These are phyloP conservation scores for Alternaria viburni DNA, from an alignment of 2,329 filamentous ascomycete genomes.

Conservation along the genomic window DNA sequence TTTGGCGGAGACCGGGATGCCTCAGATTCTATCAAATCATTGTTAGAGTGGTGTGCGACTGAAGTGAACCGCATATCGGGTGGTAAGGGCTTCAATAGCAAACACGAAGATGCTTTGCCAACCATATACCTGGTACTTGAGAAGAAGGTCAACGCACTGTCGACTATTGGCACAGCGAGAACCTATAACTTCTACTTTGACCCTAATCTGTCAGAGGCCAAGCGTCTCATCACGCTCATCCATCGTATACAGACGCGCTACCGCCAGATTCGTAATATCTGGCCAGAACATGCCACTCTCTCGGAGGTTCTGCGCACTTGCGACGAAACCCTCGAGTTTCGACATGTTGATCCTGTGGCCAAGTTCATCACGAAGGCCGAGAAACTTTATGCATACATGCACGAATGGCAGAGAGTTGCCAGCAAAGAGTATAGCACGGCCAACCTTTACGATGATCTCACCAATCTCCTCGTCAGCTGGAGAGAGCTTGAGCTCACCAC, in stretches of 20 bases:
- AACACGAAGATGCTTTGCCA: conserved; percentile 64
- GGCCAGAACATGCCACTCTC: conserved; percentile 79
- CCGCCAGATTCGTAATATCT: conserved; percentile 66
- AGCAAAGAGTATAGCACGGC: conserved; percentile 77
- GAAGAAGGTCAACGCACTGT: conserved; percentile 59
- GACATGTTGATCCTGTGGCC: conserved; percentile 82
- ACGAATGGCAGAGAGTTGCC: conserved; percentile 95
- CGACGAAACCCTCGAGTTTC: conserved; percentile 75
- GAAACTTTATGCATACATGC: conserved; percentile 80
- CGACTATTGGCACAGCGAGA: conserved; percentile 38
- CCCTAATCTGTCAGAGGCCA: conserved; percentile 75
- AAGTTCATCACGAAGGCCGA: conserved; percentile 87
- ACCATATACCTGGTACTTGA: conserved; percentile 70
- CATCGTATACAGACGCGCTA: conserved; percentile 75
- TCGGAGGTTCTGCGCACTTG: conserved; percentile 78
- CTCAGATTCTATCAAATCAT: conserved; percentile 30
- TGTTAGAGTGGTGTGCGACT: conserved; percentile 40
- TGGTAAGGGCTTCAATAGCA: conserved; percentile 31
- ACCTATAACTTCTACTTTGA: conserved; percentile 90
- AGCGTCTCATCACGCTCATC: conserved; percentile 73
- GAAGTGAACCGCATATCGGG: conserved; percentile 37
- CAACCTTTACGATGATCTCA: conserved; percentile 76
- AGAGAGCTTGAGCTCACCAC: conserved; percentile 88
- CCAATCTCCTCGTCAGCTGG: conserved; percentile 84
- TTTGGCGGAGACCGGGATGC: conserved; percentile 30